Base-by-base conservation (phyloP, 106 monocot genomes). In the Amphibolis antarctica region DNA sequence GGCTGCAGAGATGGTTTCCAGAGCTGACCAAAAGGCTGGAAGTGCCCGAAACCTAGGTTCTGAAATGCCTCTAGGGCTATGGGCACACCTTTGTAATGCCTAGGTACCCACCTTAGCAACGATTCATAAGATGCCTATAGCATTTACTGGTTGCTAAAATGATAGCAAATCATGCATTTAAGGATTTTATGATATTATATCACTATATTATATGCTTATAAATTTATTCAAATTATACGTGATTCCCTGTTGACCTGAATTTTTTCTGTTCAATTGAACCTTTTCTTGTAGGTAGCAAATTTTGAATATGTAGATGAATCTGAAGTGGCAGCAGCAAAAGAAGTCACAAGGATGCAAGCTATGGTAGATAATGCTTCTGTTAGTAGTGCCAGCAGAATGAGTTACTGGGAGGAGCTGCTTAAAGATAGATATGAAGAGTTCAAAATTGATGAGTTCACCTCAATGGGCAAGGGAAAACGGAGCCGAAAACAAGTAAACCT, bases 221-320 rank as follows among this genome's bases (percentile, higher is more conserved):
- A n/a, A n/a, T n/a, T n/a, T n/a, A n/a, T n/a, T n/a, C n/a, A n/a
- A n/a, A n/a, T n/a, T n/a, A n/a, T n/a, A n/a, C n/a, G n/a, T 36
- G 36, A 36, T 7, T 36, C 36, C 4, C 2, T 36, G 36, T 36
- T 5, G 10, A 14, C 3, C 10, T 25, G 10, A 46, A 20, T 63
- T 9, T 20, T 63, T 19, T 14, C 25, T 48, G 9, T 20, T 44
- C n/a, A n/a, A 46, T 55, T 57, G 11, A 42, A 31, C 15, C 28
- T 59, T 0, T 67, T 49, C 51, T 19, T 42, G 15, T 68, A 98
- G 98, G 98, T 98, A 12, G 98, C 98, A 72, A 98, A 87, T 65
- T 98, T 98, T 77, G 91, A 91, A 67, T 98, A 87, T 72, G 82
- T 98, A 52, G 98, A 98, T 65, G 91, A 98, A 69, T 84, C 79